A percentile compares a stretch with the other conserved stretches of the same genome.
phyloP scores from a whole-genome alignment of 1,284 basidiomycete genomes.

The Apiotrichum gracile region DNA sequence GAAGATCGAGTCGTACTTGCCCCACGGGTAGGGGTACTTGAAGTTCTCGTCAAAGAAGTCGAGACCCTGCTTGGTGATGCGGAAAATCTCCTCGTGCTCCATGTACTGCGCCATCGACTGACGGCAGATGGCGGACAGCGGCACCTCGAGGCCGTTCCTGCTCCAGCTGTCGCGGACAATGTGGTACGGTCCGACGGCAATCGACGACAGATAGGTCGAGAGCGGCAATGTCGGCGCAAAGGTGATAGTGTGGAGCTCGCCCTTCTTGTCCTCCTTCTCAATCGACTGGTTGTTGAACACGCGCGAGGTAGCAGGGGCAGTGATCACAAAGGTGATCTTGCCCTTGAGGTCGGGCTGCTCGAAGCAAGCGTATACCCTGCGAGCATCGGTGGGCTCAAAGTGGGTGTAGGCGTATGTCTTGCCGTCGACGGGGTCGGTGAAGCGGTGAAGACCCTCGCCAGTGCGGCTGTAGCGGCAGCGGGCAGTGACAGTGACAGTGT shows the following conservation, averaged over 20 bases:
- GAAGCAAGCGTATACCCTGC: constrained; percentile 10
- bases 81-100: constrained; percentile 7
- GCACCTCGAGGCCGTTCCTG: neutral
- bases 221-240: constrained; percentile 6
- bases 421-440: constrained; percentile 9
- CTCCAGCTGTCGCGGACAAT: neutral
- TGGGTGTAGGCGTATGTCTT: constrained; percentile 10
- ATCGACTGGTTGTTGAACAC: constrained; percentile 10
- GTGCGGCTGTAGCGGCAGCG: constrained; percentile 7
- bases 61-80: constrained; percentile 6
- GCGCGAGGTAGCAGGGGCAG: neutral
- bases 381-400: constrained; percentile 12
- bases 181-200: constrained; percentile 8
- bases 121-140: constrained; percentile 5
- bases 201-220: constrained; percentile 6
- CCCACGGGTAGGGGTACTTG: constrained; percentile 9
- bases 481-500: constrained; percentile 2
- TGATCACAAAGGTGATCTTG: constrained; percentile 2
- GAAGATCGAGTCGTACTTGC: constrained; percentile 13
- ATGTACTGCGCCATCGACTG: constrained; percentile 7
- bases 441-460: constrained; percentile 11
- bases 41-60: constrained; percentile 4
- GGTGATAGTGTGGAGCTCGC: neutral
- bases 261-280: neutral
- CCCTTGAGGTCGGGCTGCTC: constrained; percentile 13